Conservation (phyloP, 2,329 filamentous ascomycete genomes). For the Xylaria multiplex region DNA sequence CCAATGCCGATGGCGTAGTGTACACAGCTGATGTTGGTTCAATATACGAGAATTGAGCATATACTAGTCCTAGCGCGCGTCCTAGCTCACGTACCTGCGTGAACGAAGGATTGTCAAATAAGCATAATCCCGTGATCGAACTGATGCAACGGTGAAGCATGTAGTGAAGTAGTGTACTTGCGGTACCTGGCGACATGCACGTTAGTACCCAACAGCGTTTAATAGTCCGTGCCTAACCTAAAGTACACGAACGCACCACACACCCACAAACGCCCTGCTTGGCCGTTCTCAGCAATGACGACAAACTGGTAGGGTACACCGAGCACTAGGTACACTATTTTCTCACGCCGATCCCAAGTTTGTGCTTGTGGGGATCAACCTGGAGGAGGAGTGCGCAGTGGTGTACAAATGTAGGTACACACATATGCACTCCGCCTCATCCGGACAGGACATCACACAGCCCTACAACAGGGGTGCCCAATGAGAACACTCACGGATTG, state of each 20-base stretch:
- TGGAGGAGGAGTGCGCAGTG: neutral
- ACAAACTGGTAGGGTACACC: slow-evolving; percentile 14
- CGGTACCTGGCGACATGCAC: slow-evolving; percentile 30
- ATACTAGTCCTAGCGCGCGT: slow-evolving; percentile 9
- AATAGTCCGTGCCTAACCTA: neutral
- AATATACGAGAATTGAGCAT: slow-evolving; percentile 2
- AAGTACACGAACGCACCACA: slow-evolving; percentile 1
- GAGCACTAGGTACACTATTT: slow-evolving; percentile 25
- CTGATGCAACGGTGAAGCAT: slow-evolving; percentile 27
- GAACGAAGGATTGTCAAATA: slow-evolving; percentile 19
- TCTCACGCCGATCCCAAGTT: slow-evolving; percentile 28
- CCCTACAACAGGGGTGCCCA: slow-evolving; percentile 23
- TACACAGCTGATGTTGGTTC: slow-evolving; percentile 3
- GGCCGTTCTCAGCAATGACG: slow-evolving; percentile 18
- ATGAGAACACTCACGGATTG: slow-evolving; percentile 2
- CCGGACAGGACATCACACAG: slow-evolving; percentile 24
- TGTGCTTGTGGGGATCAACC: slow-evolving; percentile 3
- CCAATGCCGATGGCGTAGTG: neutral
- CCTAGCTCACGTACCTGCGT: slow-evolving; percentile 32
- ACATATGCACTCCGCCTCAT: slow-evolving; percentile 30
- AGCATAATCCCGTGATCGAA: slow-evolving; percentile 28
- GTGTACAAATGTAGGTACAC: neutral
- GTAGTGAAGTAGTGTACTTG: slow-evolving; percentile 29
- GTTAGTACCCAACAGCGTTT: slow-evolving; percentile 19
- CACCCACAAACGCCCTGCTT: slow-evolving; percentile 9